Evolutionary conservation across 768 basidiomycete genomes (phyloP).

Genomic region (Leccinellum rugosiceps): DNA sequence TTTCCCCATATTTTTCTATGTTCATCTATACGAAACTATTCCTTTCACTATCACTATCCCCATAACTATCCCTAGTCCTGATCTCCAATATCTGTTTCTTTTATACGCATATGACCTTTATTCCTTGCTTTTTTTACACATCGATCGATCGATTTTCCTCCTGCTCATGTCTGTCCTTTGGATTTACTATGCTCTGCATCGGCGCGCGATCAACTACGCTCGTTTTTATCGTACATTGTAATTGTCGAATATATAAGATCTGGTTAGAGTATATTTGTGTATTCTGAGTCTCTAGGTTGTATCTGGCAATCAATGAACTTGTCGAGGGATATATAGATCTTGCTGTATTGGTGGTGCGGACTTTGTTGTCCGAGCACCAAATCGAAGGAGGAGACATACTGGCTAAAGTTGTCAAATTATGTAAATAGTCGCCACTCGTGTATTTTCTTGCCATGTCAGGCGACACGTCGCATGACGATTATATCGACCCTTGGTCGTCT

Average conservation of each 20-base stretch:
- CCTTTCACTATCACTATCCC: not conserved
- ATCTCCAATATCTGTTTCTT: not conserved
- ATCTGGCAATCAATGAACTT: not conserved
- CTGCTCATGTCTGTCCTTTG: not conserved
- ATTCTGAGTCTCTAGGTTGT: not conserved
- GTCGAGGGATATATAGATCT: too few species aligned
- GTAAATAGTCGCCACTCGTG: too few species aligned
- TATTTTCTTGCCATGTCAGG: too few species aligned
- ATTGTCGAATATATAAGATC: not conserved
- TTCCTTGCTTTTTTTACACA: not conserved
- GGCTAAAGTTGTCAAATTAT: too few species aligned
- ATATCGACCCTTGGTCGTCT: too few species aligned
- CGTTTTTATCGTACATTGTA: not conserved
- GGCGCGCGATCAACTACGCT: not conserved
- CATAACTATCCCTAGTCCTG: not conserved
- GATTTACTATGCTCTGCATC: not conserved
- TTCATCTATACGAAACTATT: not conserved
- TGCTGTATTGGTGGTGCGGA: too few species aligned
- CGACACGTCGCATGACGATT: too few species aligned
- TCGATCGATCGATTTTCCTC: not conserved
- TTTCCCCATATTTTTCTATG: not conserved
- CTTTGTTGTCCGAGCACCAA: too few species aligned
- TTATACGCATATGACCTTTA: not conserved
- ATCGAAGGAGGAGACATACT: too few species aligned
- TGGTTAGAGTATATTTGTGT: not conserved